A percentile compares a stretch with the other conserved stretches of the same genome.
These are phyloP conservation scores for Tritrichomonas foetus DNA, from an alignment of 208 protist species.

Conservation along the genomic window DNA sequence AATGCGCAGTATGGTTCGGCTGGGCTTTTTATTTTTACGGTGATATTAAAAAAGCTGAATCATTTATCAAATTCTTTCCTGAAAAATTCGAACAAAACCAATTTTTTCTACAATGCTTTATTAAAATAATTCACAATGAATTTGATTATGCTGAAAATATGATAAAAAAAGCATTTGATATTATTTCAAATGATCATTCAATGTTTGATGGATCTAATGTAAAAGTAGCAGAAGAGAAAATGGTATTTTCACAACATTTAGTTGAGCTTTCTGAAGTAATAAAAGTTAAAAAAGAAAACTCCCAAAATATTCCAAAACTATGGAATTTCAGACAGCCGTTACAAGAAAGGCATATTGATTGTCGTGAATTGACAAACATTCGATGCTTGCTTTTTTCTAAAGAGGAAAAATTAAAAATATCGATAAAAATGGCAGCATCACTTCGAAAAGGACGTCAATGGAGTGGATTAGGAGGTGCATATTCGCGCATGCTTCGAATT, in stretches of 20 bases:
- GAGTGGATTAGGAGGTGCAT: not conserved
- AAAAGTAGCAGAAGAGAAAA: not conserved
- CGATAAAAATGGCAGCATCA: not conserved
- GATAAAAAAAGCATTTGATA: not conserved
- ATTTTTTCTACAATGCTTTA: not conserved
- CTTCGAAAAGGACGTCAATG: not conserved
- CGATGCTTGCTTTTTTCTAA: not conserved
- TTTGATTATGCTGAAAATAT: not conserved
- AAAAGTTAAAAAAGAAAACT: not conserved
- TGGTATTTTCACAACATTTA: constrained; percentile 18
- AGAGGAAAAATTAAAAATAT: not conserved
- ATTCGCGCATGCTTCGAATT: too few species aligned
- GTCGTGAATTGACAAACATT: not conserved
- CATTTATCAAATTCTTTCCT: not conserved
- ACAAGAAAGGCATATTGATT: not conserved
- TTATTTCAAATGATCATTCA: not conserved
- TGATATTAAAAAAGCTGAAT: not conserved
- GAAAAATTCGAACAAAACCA: not conserved
- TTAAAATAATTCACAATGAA: not conserved
- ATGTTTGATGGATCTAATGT: not conserved
- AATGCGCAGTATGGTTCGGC: not conserved
- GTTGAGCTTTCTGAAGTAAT: not conserved
- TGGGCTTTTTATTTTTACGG: constrained; percentile 6
- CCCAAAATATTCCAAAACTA: not conserved
- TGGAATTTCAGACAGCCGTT: not conserved